Conservation (phyloP, 352 stramenopile species). For the Pythium aquatile region DNA sequence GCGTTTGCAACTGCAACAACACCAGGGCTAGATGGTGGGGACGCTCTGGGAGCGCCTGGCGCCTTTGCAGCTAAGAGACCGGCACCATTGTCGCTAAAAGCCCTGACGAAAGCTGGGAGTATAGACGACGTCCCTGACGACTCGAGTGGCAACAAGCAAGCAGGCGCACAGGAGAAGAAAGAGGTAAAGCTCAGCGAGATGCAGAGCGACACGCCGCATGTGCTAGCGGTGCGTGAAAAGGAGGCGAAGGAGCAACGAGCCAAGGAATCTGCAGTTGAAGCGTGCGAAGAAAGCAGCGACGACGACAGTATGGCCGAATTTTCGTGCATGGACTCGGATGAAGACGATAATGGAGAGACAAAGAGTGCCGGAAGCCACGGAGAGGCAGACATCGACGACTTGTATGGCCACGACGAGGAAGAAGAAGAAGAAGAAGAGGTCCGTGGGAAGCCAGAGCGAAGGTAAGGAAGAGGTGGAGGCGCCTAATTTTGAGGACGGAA, state of each 20-base stretch:
- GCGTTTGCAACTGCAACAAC: conserved; percentile 15
- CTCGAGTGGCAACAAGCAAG: neutral
- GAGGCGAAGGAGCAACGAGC: neutral
- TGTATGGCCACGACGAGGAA: conserved; percentile 14
- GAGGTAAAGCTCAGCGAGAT: neutral
- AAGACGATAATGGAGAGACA: neutral
- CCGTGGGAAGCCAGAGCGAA: neutral
- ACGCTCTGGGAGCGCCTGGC: neutral
- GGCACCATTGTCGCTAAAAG: neutral
- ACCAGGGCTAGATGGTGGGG: neutral
- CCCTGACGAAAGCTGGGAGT: neutral
- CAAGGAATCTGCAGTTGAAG: neutral
- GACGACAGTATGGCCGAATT: conserved; percentile 19
- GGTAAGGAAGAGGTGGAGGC: neutral
- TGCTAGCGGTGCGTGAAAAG: neutral
- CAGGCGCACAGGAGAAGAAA: neutral
- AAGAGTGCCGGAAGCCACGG: neutral
- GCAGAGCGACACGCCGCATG: neutral
- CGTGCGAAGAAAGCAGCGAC: neutral
- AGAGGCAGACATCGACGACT: conserved; percentile 4
- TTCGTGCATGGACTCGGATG: conserved; percentile 18
- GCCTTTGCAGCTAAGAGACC: neutral
- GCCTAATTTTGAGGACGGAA: neutral
- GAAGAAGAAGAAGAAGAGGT: conserved; percentile 8
- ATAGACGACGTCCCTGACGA: neutral